A percentile compares a stretch with the other conserved stretches of the same genome.
phyloP scores from a whole-genome alignment of 768 basidiomycete genomes.

The Phallus indusiatus region DNA sequence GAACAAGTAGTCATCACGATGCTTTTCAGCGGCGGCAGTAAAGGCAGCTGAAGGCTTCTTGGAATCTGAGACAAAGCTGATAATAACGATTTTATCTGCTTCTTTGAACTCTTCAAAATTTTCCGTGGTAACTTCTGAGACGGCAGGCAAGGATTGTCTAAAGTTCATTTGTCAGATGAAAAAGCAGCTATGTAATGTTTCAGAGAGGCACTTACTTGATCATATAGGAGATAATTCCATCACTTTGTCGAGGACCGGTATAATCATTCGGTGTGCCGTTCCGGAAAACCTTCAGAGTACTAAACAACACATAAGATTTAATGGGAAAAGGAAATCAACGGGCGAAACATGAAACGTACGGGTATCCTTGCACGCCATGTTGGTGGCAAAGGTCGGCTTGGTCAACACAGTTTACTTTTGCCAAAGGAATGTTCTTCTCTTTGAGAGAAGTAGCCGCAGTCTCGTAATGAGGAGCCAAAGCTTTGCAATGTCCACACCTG shows the following conservation, averaged over 20 bases:
- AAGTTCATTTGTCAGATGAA: not conserved
- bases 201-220: constrained; percentile 54
- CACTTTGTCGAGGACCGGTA: constrained; percentile 81
- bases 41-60: constrained; percentile 70
- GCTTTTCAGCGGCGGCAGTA: constrained; percentile 68
- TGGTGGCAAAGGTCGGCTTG: constrained; percentile 84
- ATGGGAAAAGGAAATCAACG: not conserved
- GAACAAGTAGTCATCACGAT: constrained; percentile 92
- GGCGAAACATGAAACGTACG: constrained; percentile 48
- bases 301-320: not conserved
- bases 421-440: constrained; percentile 80
- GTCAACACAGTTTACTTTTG: constrained; percentile 96
- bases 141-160: constrained; percentile 90
- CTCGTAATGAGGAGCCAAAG: constrained; percentile 88
- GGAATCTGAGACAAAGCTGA: constrained; percentile 74
- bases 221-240: constrained; percentile 97
- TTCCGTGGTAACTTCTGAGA: constrained; percentile 66
- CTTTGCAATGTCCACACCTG: constrained; percentile 95
- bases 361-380: constrained; percentile 89
- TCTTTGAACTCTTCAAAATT: constrained; percentile 80
- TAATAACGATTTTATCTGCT: constrained; percentile 81
- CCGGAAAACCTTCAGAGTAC: constrained; percentile 65
- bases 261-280: constrained; percentile 77
- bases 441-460: constrained; percentile 90
- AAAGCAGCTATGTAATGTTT: not conserved